Evolutionary conservation across 2,329 filamentous ascomycete genomes (phyloP).

Genomic region (Hypoxylon sp.): DNA sequence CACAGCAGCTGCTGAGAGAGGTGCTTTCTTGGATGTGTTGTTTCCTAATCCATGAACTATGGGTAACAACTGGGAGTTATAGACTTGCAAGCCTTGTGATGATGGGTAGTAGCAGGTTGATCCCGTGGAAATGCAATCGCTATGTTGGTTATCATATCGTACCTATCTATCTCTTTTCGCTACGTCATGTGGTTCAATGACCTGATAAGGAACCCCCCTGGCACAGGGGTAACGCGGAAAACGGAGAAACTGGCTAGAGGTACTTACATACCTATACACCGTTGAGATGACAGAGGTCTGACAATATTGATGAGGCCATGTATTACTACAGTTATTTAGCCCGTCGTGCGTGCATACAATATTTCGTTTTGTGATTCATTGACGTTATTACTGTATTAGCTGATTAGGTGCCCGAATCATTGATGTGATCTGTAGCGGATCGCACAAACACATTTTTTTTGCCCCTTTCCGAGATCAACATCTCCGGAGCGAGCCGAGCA

Average conservation of each 20-base stretch:
- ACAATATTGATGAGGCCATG: conserved; percentile 9
- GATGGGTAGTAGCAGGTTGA: background rate
- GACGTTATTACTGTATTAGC: conserved; percentile 18
- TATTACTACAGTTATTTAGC: conserved; percentile 4
- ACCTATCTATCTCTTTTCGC: conserved; percentile 8
- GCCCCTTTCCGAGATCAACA: conserved; percentile 30
- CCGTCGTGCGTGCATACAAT: background rate
- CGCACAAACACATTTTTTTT: background rate
- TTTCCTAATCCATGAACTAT: conserved; percentile 1
- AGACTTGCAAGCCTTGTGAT: background rate
- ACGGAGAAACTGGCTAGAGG: conserved; percentile 16
- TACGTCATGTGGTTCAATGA: conserved; percentile 39
- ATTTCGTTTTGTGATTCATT: conserved; percentile 3
- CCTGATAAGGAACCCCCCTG: conserved; percentile 26
- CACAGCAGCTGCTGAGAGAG: conserved; percentile 9
- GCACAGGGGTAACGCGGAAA: conserved; percentile 32
- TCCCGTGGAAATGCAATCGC: background rate
- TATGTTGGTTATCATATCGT: conserved; percentile 7
- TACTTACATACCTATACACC: too few relatives aligned
- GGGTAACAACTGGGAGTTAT: background rate
- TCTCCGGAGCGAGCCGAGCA: conserved; percentile 39
- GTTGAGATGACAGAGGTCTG: conserved; percentile 25
- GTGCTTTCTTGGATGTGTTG: background rate
- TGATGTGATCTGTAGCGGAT: conserved; percentile 16
- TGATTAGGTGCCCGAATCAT: background rate